A percentile compares a stretch with the other conserved stretches of the same genome.
Evolutionary conservation across 306 rosid genomes (phyloP).

Genomic region (Astragalus glycyphyllos): DNA sequence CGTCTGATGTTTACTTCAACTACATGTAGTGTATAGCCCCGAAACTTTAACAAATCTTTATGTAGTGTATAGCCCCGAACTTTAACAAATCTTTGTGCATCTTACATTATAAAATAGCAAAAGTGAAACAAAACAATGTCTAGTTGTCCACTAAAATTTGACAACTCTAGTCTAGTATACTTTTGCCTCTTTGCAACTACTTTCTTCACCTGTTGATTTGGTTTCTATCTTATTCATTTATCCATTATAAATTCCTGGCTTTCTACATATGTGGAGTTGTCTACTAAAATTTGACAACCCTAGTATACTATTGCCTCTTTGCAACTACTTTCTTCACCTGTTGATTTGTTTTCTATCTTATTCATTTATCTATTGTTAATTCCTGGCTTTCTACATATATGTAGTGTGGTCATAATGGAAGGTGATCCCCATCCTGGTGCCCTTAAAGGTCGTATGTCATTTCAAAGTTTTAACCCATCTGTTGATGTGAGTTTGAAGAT

Average conservation of each 20-base stretch:
- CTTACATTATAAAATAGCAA: neutral
- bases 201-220: slow-evolving; percentile 16
- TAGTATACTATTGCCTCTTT: slow-evolving; percentile 21
- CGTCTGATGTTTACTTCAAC: neutral
- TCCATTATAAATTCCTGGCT: too few species aligned
- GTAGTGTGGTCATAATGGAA: slow-evolving; percentile 83
- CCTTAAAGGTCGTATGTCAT: slow-evolving; percentile 81
- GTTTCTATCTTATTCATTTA: neutral
- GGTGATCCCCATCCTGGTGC: slow-evolving; percentile 95
- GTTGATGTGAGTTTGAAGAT: slow-evolving; percentile 84
- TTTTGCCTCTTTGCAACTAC: slow-evolving; percentile 19
- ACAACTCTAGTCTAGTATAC: neutral
- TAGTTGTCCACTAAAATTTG: neutral
- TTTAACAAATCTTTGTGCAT: neutral
- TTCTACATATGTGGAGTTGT: too few species aligned
- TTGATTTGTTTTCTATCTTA: slow-evolving; percentile 9
- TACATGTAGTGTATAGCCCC: neutral
- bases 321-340: slow-evolving; percentile 16
- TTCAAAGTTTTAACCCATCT: slow-evolving; percentile 81
- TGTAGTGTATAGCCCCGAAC: neutral
- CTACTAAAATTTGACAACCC: neutral
- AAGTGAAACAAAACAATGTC: neutral
- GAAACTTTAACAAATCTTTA: neutral
- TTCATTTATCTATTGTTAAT: neutral
- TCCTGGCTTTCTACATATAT: slow-evolving; percentile 23